phyloP scores from a whole-genome alignment of 1,139 yeast species.

The Debaryomycetaceae sp. region DNA sequence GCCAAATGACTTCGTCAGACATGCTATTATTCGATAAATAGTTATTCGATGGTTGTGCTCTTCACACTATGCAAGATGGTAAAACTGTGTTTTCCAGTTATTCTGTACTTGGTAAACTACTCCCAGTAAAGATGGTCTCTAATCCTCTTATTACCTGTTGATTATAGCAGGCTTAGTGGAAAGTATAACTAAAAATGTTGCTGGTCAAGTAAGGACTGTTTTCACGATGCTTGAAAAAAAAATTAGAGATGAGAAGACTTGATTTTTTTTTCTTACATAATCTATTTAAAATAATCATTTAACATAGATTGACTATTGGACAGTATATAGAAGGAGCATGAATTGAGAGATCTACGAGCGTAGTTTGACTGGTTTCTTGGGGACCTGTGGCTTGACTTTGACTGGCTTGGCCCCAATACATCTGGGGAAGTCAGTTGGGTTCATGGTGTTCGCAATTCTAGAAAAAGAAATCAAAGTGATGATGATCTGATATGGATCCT shows the following conservation, averaged over 20 bases:
- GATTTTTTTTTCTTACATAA: neutral
- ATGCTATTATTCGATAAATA: constrained; percentile 12
- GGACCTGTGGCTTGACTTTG: constrained; percentile 35
- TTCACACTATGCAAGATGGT: neutral
- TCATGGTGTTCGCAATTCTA: constrained; percentile 38
- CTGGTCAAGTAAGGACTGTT: too few relatives aligned
- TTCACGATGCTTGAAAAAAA: constrained; percentile 1
- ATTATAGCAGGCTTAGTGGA: too few relatives aligned
- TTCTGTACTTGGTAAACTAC: too few relatives aligned
- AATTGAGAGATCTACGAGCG: neutral
- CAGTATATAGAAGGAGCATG: neutral
- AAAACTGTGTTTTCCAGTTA: too few relatives aligned
- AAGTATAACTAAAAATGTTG: too few relatives aligned
- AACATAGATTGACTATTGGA: neutral
- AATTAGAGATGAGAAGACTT: constrained; percentile 5
- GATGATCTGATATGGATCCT: constrained; percentile 76
- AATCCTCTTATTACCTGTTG: too few relatives aligned
- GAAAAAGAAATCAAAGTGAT: constrained; percentile 74
- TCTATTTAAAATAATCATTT: neutral
- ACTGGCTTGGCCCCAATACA: constrained; percentile 37
- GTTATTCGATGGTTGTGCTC: neutral
- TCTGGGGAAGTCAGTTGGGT: constrained; percentile 24
- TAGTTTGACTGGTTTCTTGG: constrained; percentile 30
- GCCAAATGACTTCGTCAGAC: constrained; percentile 79
- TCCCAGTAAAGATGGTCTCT: too few relatives aligned